These are phyloP conservation scores for sorghum (Sorghum bicolor) DNA, from an alignment of 176 grass and related monocot genomes.

Conservation along the genomic window DNA sequence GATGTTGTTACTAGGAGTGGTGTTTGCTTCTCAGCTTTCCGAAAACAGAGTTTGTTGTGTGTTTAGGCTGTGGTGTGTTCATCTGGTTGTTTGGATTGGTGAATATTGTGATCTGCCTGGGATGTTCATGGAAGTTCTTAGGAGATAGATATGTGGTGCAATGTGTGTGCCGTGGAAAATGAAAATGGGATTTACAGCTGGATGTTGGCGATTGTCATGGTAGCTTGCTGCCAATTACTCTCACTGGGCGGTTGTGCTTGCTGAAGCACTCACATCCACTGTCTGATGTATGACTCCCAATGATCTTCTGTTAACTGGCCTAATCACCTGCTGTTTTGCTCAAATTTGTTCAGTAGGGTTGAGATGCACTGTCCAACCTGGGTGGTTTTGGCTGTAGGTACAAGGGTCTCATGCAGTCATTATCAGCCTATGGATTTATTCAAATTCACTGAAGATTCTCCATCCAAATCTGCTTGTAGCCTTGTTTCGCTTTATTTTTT, in stretches of 20 bases:
- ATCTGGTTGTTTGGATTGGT: slow-evolving; percentile 15
- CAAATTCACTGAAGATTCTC: background rate
- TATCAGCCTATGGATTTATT: background rate
- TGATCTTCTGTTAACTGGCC: background rate
- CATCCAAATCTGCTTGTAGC: background rate
- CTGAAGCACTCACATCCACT: background rate
- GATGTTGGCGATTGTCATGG: background rate
- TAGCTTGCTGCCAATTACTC: background rate
- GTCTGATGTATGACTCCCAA: background rate
- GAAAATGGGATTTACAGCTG: slow-evolving; percentile 8
- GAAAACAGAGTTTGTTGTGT: background rate
- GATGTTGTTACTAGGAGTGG: background rate
- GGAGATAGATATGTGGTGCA: background rate
- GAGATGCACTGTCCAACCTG: background rate
- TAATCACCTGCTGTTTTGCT: background rate
- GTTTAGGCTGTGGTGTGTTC: slow-evolving; percentile 3
- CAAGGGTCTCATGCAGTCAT: background rate
- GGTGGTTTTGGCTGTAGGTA: slow-evolving; percentile 10
- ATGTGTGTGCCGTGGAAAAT: background rate
- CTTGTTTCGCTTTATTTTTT: background rate
- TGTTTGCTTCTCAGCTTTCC: background rate
- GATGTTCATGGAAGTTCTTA: slow-evolving; percentile 9
- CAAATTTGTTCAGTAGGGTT: background rate
- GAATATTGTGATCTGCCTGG: background rate
- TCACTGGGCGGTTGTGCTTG: slow-evolving; percentile 5